Percentiles rank a stretch among this genome's conserved stretches.
phyloP scores from a whole-genome alignment of 2,329 filamentous ascomycete species.

The Xylaria sp. region DNA sequence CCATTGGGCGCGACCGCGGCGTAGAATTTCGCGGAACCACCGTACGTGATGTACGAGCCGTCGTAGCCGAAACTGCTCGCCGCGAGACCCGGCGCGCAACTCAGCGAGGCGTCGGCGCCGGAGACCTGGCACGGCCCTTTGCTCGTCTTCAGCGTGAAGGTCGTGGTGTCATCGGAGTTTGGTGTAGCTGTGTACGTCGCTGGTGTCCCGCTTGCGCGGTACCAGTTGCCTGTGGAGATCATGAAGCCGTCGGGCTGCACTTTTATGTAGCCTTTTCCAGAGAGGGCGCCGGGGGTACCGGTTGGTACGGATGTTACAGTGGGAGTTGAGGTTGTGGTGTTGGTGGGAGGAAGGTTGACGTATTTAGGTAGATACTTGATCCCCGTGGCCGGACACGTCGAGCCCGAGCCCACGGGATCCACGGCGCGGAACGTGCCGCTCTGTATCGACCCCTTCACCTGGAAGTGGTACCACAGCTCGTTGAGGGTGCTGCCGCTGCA shows the following conservation, averaged over 20 bases:
- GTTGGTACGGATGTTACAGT: conserved; percentile 52
- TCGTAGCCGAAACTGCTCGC: conserved; percentile 34
- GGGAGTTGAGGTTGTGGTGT: conserved; percentile 1
- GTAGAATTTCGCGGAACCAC: conserved; percentile 33
- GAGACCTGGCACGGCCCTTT: conserved; percentile 36
- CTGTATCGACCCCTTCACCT: conserved; percentile 67
- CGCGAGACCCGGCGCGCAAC: conserved; percentile 27
- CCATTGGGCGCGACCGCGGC: conserved; percentile 27
- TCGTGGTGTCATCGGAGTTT: not conserved
- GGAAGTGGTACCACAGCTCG: conserved; percentile 73
- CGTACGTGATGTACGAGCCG: conserved; percentile 33
- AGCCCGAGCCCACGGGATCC: conserved; percentile 63
- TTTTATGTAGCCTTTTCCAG: conserved; percentile 70
- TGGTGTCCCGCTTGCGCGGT: conserved; percentile 34
- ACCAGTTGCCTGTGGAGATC: conserved; percentile 36
- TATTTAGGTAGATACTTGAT: conserved; percentile 74
- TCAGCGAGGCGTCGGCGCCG: conserved; percentile 27
- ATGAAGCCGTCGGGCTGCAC: conserved; percentile 51
- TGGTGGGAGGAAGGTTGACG: conserved; percentile 17
- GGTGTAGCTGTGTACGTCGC: conserved; percentile 36
- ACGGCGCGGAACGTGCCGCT: conserved; percentile 69
- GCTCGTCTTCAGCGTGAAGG: conserved; percentile 37
- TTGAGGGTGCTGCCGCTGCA: conserved; percentile 61
- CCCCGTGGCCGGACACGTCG: conserved; percentile 69
- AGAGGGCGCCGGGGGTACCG: conserved; percentile 50